A percentile compares a stretch with the other conserved stretches of the same genome.
These are phyloP conservation scores for Ramaria sp. DNA, from an alignment of 768 basidiomycete species.

Conservation along the genomic window DNA sequence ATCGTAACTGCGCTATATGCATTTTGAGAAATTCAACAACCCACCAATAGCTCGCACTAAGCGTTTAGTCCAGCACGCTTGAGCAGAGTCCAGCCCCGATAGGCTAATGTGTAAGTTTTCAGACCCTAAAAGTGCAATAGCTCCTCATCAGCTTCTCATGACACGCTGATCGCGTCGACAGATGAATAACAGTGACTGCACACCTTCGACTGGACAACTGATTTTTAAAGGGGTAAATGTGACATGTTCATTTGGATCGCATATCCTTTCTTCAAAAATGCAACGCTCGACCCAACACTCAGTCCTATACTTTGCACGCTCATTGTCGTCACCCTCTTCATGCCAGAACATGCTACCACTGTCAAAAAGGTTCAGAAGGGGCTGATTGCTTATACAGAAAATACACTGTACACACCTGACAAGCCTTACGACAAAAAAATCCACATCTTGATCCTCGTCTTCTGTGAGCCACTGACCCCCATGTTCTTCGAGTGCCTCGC, in stretches of 20 bases:
- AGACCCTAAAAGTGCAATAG: conserved; percentile 30
- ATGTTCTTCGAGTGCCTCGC: conserved; percentile 45
- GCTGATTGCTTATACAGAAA: background rate
- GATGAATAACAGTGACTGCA: conserved; percentile 6
- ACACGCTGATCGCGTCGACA: background rate
- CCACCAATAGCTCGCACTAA: conserved; percentile 60
- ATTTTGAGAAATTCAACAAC: conserved; percentile 8
- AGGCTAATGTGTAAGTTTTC: conserved; percentile 51
- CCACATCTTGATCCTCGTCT: conserved; percentile 38
- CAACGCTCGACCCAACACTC: conserved; percentile 94
- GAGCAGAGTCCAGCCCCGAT: conserved; percentile 64
- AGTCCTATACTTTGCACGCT: conserved; percentile 58
- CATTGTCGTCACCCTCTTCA: conserved; percentile 37
- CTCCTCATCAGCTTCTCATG: background rate
- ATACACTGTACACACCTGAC: conserved; percentile 41
- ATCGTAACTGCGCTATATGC: background rate
- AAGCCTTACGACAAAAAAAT: conserved; percentile 61
- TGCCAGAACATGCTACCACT: conserved; percentile 65
- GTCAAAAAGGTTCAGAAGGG: background rate
- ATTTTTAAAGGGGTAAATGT: conserved; percentile 59
- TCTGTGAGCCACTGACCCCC: conserved; percentile 41
- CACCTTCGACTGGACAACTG: conserved; percentile 49
- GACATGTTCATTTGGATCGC: conserved; percentile 53
- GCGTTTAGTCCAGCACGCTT: conserved; percentile 54
- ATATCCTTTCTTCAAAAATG: conserved; percentile 64